These are phyloP conservation scores for Ophiostoma sp. DNA, from an alignment of 2,329 filamentous ascomycete genomes.

Conservation along the genomic window DNA sequence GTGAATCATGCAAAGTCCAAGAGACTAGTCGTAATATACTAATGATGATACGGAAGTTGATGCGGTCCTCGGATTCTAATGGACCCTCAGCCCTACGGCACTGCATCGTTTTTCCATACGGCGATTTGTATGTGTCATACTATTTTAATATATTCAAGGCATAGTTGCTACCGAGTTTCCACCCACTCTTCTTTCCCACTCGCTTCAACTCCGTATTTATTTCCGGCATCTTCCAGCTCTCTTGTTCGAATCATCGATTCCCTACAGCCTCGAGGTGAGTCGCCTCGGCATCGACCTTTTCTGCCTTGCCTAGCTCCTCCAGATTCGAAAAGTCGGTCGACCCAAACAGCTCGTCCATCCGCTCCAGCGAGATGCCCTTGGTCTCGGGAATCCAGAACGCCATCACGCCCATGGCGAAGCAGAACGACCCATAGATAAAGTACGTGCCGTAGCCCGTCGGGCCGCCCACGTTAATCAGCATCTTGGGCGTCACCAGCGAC, in stretches of 20 bases:
- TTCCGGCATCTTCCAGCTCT: not conserved
- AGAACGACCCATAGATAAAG: conserved; percentile 54
- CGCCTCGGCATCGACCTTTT: conserved; percentile 21
- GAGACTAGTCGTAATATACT: not conserved
- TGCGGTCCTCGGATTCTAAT: not conserved
- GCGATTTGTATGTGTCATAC: not conserved
- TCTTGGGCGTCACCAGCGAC: conserved; percentile 53
- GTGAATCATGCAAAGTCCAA: not conserved
- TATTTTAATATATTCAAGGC: not conserved
- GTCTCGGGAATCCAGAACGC: conserved; percentile 28
- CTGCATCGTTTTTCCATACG: not conserved
- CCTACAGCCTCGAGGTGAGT: conserved; percentile 17
- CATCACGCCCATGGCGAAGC: conserved; percentile 48
- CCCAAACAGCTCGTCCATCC: conserved; percentile 31
- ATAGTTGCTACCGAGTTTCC: not conserved
- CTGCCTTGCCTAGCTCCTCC: conserved; percentile 25
- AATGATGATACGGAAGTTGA: not conserved
- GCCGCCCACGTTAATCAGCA: conserved; percentile 43
- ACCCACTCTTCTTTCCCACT: not conserved
- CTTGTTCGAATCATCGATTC: too few species aligned
- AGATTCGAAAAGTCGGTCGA: conserved; percentile 27
- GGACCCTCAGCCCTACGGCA: conserved; percentile 1
- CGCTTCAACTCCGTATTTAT: not conserved
- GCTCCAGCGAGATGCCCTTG: conserved; percentile 29
- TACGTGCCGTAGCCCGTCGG: conserved; percentile 41